Conservation (phyloP, 352 stramenopile genomes). For the Pythium aquatile region DNA sequence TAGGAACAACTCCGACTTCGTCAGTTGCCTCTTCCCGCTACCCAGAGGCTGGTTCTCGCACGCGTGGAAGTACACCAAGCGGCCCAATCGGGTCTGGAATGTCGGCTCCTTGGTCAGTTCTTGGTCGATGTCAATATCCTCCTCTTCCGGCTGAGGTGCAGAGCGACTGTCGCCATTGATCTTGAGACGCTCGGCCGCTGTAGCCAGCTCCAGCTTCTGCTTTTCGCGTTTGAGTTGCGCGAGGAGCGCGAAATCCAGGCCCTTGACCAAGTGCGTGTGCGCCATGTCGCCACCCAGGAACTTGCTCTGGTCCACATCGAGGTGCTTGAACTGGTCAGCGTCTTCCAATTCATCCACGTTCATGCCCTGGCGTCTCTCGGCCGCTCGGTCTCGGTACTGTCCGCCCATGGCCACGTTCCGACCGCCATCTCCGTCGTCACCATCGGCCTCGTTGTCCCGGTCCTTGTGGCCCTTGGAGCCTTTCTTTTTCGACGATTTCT, state of each 20-base stretch:
- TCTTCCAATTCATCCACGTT: slow-evolving; percentile 36
- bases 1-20: slow-evolving; percentile 67
- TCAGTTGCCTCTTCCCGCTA: slow-evolving; percentile 4
- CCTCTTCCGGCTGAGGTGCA: slow-evolving; percentile 18
- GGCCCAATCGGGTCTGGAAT: slow-evolving; percentile 60
- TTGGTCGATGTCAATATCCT: background rate
- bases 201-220: slow-evolving; percentile 44
- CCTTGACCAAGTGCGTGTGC: slow-evolving; percentile 89
- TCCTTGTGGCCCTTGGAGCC: slow-evolving; percentile 44
- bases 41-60: slow-evolving; percentile 38
- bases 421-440: background rate
- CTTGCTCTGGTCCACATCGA: slow-evolving; percentile 72
- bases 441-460: slow-evolving; percentile 7
- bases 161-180: background rate
- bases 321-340: slow-evolving; percentile 45
- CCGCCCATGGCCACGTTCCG: background rate
- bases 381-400: slow-evolving; percentile 64
- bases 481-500: slow-evolving; percentile 59
- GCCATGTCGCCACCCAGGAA: slow-evolving; percentile 47
- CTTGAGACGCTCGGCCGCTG: slow-evolving; percentile 30
- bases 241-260: slow-evolving; percentile 84
- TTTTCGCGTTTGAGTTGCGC: slow-evolving; percentile 84
- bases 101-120: slow-evolving; percentile 29
- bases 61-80: slow-evolving; percentile 64
- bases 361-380: slow-evolving; percentile 47